These are phyloP conservation scores for Mycena sanguinolenta DNA, from an alignment of 768 basidiomycete species.

Conservation along the genomic window DNA sequence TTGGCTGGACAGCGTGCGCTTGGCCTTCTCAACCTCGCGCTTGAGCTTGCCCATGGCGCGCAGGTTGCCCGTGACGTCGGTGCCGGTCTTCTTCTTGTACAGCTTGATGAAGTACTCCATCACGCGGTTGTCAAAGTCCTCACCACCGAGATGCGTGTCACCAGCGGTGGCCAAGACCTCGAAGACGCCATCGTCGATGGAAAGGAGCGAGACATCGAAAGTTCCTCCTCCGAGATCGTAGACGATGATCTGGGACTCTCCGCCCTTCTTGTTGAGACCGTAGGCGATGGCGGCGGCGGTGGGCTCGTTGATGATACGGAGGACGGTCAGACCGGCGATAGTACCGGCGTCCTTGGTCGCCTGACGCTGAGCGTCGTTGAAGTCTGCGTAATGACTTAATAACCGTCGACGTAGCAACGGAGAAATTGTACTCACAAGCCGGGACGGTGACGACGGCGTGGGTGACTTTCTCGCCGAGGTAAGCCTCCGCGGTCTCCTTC, in stretches of 20 bases:
- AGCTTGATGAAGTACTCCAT: slow-evolving; percentile 91
- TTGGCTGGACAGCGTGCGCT: slow-evolving; percentile 92
- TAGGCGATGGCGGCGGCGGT: slow-evolving; percentile 98
- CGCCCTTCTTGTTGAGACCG: slow-evolving; percentile 95
- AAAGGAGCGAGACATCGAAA: slow-evolving; percentile 97
- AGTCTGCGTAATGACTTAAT: slow-evolving; percentile 64
- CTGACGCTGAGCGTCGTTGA: slow-evolving; percentile 99
- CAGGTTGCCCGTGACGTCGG: slow-evolving; percentile 83
- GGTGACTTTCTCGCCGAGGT: slow-evolving; percentile 95
- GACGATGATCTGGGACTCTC: slow-evolving; percentile 96
- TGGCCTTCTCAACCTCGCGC: slow-evolving; percentile 94
- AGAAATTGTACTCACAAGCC: slow-evolving; percentile 70
- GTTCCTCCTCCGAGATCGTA: slow-evolving; percentile 99
- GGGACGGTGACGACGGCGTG: slow-evolving; percentile 99
- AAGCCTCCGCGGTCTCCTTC: slow-evolving; percentile 99
- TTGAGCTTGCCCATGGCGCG: slow-evolving; percentile 92
- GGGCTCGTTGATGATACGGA: slow-evolving; percentile 98
- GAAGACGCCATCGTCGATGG: slow-evolving; percentile 94
- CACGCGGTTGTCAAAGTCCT: slow-evolving; percentile 95
- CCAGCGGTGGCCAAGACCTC: slow-evolving; percentile 93
- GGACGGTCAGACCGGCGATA: slow-evolving; percentile 93
- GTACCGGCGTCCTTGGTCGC: slow-evolving; percentile 98
- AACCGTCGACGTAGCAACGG: neutral
- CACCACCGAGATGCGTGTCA: slow-evolving; percentile 95
- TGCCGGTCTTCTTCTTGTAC: slow-evolving; percentile 94